Conservation (phyloP, 108 stramenopile genomes). For the Skeletonema grethae region DNA sequence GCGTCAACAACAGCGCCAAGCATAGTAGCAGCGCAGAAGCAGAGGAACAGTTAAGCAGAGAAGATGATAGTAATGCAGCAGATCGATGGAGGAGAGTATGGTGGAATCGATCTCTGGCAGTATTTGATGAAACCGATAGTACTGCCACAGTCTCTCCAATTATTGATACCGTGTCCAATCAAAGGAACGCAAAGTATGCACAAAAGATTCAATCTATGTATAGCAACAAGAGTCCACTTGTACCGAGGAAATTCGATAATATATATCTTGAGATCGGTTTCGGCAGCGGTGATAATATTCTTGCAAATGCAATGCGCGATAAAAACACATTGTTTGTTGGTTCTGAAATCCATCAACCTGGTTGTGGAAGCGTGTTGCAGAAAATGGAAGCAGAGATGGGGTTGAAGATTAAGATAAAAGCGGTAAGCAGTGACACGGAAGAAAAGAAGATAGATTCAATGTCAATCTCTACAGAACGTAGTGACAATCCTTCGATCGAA, state of each 20-base stretch:
- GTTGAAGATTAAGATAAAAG: background rate
- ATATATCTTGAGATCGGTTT: constrained; percentile 78
- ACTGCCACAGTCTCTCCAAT: background rate
- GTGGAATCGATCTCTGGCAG: constrained; percentile 27
- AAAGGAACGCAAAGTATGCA: constrained; percentile 11
- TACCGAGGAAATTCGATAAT: constrained; percentile 25
- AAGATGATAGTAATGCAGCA: background rate
- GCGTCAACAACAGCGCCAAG: constrained; percentile 27
- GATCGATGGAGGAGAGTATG: constrained; percentile 26
- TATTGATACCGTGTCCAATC: background rate
- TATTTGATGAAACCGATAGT: constrained; percentile 8
- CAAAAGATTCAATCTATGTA: constrained; percentile 31
- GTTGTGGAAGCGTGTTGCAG: constrained; percentile 49
- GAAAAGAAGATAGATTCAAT: constrained; percentile 3
- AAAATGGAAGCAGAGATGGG: constrained; percentile 51
- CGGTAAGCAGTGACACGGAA: background rate
- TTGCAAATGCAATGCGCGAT: constrained; percentile 48
- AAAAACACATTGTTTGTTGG: constrained; percentile 56
- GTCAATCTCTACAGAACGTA: background rate
- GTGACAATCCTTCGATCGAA: background rate
- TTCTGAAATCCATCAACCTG: constrained; percentile 66
- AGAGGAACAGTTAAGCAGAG: constrained; percentile 11
- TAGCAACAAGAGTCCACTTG: constrained; percentile 15
- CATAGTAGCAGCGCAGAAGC: constrained; percentile 20
- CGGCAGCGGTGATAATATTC: constrained; percentile 69